Percentiles rank a stretch among this genome's conserved stretches.
These are phyloP conservation scores for Udeniomyces megalosporus DNA, from an alignment of 768 basidiomycete species.

Conservation along the genomic window DNA sequence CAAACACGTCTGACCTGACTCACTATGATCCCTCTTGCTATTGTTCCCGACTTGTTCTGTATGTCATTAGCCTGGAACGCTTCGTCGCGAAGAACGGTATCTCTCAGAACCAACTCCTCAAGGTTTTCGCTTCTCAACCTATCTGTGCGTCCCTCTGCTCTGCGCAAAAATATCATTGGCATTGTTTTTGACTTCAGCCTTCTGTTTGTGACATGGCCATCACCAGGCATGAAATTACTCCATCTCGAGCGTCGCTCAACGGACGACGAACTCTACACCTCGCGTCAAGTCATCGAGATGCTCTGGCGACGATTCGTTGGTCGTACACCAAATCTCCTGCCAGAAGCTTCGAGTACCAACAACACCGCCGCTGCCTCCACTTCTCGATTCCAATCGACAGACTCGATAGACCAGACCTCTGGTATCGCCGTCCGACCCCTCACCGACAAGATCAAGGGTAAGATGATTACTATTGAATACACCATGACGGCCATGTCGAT, in stretches of 20 bases:
- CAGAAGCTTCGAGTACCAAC: no score
- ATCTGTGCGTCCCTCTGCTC: constrained; percentile 33
- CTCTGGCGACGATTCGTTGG: constrained; percentile 93
- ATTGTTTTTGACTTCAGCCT: no score
- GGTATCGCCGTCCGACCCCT: constrained; percentile 22
- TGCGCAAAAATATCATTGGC: no score
- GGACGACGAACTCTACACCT: constrained; percentile 96
- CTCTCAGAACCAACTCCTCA: constrained; percentile 76
- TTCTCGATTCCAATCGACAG: constrained; percentile 5
- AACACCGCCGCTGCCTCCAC: constrained; percentile 32
- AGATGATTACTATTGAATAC: constrained; percentile 27
- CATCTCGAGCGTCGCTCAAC: constrained; percentile 82
- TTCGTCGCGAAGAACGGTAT: constrained; percentile 99
- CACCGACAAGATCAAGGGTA: constrained; percentile 5
- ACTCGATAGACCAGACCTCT: constrained; percentile 11
- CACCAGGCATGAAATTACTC: constrained; percentile 71
- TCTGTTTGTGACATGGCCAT: no score
- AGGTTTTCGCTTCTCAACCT: constrained; percentile 76
- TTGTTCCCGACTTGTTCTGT: background rate
- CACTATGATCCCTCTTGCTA: background rate
- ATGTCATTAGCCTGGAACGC: constrained; percentile 66
- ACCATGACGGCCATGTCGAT: constrained; percentile 77
- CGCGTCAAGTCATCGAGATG: constrained; percentile 80
- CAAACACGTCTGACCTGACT: no score
- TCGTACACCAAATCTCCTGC: constrained; percentile 61